A percentile compares a stretch with the other conserved stretches of the same genome.
Conservation (phyloP, 2,329 filamentous ascomycete genomes). For the Knufia petricola region DNA sequence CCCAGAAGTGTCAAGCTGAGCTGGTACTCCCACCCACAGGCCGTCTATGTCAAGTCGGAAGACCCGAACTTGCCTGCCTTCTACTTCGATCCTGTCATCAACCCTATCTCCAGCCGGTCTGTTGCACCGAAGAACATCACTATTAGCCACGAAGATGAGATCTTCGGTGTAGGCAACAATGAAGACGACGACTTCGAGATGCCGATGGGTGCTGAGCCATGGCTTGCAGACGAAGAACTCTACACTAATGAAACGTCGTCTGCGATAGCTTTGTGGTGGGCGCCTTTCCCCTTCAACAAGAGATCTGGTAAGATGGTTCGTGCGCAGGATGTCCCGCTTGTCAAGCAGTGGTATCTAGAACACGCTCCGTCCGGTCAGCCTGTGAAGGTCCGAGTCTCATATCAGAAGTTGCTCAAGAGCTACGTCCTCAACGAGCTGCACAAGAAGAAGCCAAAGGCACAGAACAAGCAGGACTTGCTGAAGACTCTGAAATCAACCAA, state of each 20-base stretch:
- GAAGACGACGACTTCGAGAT: conserved; percentile 81
- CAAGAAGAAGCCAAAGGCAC: conserved; percentile 87
- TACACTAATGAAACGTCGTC: conserved; percentile 82
- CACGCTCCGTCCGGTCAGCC: conserved; percentile 85
- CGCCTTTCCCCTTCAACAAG: conserved; percentile 89
- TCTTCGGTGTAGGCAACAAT: conserved; percentile 74
- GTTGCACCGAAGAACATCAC: conserved; percentile 92
- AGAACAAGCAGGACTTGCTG: conserved; percentile 88
- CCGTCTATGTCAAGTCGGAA: conserved; percentile 80
- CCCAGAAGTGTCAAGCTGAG: conserved; percentile 86
- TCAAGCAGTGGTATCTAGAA: conserved; percentile 98
- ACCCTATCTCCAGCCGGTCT: conserved; percentile 90
- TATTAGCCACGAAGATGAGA: conserved; percentile 81
- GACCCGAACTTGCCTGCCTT: conserved; percentile 87
- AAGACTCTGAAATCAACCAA: conserved; percentile 89
- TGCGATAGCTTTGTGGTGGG: conserved; percentile 95
- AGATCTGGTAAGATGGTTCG: conserved; percentile 92
- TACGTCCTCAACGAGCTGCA: conserved; percentile 95
- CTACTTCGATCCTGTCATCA: conserved; percentile 96
- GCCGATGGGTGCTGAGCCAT: conserved; percentile 70
- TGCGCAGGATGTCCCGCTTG: conserved; percentile 88
- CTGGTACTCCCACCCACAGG: conserved; percentile 89
- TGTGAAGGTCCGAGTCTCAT: conserved; percentile 94
- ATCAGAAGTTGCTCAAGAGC: conserved; percentile 94
- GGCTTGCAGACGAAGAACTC: conserved; percentile 79